phyloP scores from a whole-genome alignment of 2,329 filamentous ascomycete genomes.

The Bipolaris cookei region DNA sequence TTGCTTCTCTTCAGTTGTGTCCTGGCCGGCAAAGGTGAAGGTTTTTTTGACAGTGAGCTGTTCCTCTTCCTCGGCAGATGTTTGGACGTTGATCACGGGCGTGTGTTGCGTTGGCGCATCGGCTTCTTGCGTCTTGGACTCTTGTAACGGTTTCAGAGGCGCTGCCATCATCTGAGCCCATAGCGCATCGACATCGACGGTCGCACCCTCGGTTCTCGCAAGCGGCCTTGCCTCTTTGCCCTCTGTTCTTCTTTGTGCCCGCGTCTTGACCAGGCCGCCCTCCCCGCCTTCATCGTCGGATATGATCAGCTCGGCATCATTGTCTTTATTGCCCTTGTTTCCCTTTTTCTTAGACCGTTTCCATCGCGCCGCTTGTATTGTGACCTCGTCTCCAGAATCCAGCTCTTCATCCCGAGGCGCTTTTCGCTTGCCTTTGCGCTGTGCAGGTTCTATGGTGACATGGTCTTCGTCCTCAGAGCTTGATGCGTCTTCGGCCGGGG shows the following conservation, averaged over 20 bases:
- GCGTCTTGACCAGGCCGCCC: slow-evolving; percentile 73
- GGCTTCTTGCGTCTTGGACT: slow-evolving; percentile 20
- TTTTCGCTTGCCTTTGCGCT: slow-evolving; percentile 43
- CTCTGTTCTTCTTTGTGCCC: slow-evolving; percentile 71
- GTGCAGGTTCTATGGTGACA: slow-evolving; percentile 26
- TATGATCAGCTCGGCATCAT: slow-evolving; percentile 31
- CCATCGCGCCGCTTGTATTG: slow-evolving; percentile 66
- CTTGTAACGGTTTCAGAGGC: slow-evolving; percentile 41
- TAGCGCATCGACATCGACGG: slow-evolving; percentile 73
- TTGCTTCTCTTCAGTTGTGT: slow-evolving; percentile 74
- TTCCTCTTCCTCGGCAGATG: slow-evolving; percentile 41
- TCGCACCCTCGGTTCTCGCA: slow-evolving; percentile 64
- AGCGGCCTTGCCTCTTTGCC: slow-evolving; percentile 63
- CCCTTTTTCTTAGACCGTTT: slow-evolving; percentile 55
- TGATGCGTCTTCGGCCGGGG: slow-evolving; percentile 55
- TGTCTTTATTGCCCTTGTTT: slow-evolving; percentile 31
- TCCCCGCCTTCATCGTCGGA: slow-evolving; percentile 56
- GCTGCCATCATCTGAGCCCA: slow-evolving; percentile 70
- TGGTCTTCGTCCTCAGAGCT: slow-evolving; percentile 55
- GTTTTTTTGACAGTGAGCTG: slow-evolving; percentile 70
- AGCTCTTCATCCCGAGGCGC: slow-evolving; percentile 40
- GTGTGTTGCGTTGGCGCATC: slow-evolving; percentile 12
- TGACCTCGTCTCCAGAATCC: slow-evolving; percentile 72
- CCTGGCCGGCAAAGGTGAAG: slow-evolving; percentile 76
- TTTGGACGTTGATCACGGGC: slow-evolving; percentile 16